phyloP scores from a whole-genome alignment of 805 yeast genomes.

The Brettanomyces nanus region DNA sequence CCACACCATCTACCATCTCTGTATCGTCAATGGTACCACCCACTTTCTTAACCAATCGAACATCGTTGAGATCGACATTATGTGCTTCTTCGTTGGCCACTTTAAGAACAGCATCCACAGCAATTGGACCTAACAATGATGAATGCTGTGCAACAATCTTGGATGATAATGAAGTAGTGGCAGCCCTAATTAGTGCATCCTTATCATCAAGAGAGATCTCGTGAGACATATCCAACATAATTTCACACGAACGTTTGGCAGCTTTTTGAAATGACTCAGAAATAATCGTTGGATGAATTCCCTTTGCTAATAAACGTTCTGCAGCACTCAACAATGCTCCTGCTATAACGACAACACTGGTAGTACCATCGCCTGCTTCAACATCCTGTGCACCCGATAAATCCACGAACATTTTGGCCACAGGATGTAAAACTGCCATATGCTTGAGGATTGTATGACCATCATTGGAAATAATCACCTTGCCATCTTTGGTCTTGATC shows the following conservation, averaged over 20 bases:
- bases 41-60: constrained; percentile 83
- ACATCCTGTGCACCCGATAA: constrained; percentile 96
- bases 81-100: constrained; percentile 41
- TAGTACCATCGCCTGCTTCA: constrained; percentile 99
- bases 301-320: constrained; percentile 79
- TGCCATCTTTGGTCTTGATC: constrained; percentile 90
- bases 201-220: constrained; percentile 73
- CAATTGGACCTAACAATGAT: constrained; percentile 77
- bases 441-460: constrained; percentile 96
- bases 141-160: constrained; percentile 94
- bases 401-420: constrained; percentile 94
- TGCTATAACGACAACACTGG: constrained; percentile 91
- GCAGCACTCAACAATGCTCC: constrained; percentile 95
- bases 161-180: constrained; percentile 87
- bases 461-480: constrained; percentile 91
- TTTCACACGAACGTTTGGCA: constrained; percentile 72
- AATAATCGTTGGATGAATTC: constrained; percentile 91
- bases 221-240: constrained; percentile 77
- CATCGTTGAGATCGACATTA: constrained; percentile 79
- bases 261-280: constrained; percentile 92
- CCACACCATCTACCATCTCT: constrained; percentile 86
- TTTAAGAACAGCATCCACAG: constrained; percentile 86
- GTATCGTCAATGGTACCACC: constrained; percentile 99
- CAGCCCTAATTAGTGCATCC: constrained; percentile 82
- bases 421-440: constrained; percentile 98